Percentiles rank a stretch among this genome's conserved stretches.
These are phyloP conservation scores for Calvatia gigantea DNA, from an alignment of 768 basidiomycete species.

Conservation along the genomic window DNA sequence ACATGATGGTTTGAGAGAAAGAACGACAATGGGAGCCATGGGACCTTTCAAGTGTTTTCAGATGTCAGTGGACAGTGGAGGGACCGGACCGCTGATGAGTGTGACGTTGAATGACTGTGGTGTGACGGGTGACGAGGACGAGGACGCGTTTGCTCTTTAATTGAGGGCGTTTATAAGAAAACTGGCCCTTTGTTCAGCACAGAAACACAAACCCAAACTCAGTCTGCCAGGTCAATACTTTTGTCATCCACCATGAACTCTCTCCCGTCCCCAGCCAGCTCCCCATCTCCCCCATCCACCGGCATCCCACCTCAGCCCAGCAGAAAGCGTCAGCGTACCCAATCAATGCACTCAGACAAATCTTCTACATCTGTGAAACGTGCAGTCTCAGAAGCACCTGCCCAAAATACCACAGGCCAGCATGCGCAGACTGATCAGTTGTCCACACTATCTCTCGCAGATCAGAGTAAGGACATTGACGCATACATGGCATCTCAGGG, in stretches of 20 bases:
- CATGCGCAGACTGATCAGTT: slow-evolving; percentile 39
- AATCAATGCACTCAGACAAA: slow-evolving; percentile 70
- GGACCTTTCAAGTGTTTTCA: not conserved
- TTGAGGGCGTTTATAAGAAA: slow-evolving; percentile 6
- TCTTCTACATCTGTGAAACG: slow-evolving; percentile 78
- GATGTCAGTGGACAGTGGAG: not conserved
- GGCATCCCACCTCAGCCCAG: slow-evolving; percentile 36
- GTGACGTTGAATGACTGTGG: slow-evolving; percentile 3
- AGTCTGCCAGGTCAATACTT: not conserved
- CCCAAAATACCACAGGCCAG: slow-evolving; percentile 35
- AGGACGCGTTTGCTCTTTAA: slow-evolving; percentile 10
- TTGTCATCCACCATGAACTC: slow-evolving; percentile 36
- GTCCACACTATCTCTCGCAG: slow-evolving; percentile 38
- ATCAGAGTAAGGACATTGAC: slow-evolving; percentile 59
- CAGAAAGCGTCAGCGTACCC: slow-evolving; percentile 73
- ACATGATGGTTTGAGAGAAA: slow-evolving; percentile 27
- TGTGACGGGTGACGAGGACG: slow-evolving; percentile 13
- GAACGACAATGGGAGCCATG: not conserved
- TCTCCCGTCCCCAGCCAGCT: slow-evolving; percentile 42
- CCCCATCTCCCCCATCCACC: slow-evolving; percentile 38
- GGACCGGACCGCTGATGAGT: not conserved
- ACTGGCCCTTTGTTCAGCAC: slow-evolving; percentile 8
- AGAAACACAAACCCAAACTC: not conserved
- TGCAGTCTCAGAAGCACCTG: slow-evolving; percentile 64
- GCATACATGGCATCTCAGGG: slow-evolving; percentile 62